Evolutionary conservation across 1,139 yeast species (phyloP).

Genomic region (Yamadazyma oceani): DNA sequence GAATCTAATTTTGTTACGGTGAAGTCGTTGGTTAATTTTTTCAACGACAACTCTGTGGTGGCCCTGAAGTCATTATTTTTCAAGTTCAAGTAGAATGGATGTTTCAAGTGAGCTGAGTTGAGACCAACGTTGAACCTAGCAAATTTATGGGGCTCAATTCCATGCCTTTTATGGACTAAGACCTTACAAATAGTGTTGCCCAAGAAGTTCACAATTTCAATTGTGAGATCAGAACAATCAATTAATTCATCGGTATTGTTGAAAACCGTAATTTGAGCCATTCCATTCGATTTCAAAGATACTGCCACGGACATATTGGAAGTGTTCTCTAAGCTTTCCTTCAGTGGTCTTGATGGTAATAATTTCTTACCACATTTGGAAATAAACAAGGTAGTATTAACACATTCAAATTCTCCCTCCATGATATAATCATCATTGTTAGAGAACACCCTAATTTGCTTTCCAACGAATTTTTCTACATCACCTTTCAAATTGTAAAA

Average conservation of each 20-base stretch:
- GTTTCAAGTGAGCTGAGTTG: constrained; percentile 33
- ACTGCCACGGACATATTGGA: constrained; percentile 20
- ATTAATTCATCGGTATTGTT: constrained; percentile 29
- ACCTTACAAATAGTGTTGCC: constrained; percentile 28
- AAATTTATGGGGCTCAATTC: constrained; percentile 31
- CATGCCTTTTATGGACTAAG: constrained; percentile 31
- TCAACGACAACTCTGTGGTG: constrained; percentile 25
- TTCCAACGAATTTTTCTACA: constrained; percentile 18
- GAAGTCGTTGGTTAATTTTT: constrained; percentile 25
- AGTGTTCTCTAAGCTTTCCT: neutral
- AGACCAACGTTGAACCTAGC: constrained; percentile 37
- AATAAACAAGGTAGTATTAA: constrained; percentile 3
- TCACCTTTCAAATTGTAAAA: constrained; percentile 29
- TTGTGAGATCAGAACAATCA: constrained; percentile 32
- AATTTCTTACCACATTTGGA: neutral
- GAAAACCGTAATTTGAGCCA: constrained; percentile 34
- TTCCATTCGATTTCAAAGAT: constrained; percentile 30
- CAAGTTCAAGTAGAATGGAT: constrained; percentile 34
- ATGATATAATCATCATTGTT: constrained; percentile 19
- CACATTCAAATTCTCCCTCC: constrained; percentile 24
- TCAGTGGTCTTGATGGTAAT: neutral
- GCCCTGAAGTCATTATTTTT: constrained; percentile 24
- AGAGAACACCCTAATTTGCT: constrained; percentile 23
- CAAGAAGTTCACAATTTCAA: constrained; percentile 34
- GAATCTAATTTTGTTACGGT: constrained; percentile 4